These are phyloP conservation scores for Fusarium humuli DNA, from an alignment of 2,329 filamentous ascomycete species.

Conservation along the genomic window DNA sequence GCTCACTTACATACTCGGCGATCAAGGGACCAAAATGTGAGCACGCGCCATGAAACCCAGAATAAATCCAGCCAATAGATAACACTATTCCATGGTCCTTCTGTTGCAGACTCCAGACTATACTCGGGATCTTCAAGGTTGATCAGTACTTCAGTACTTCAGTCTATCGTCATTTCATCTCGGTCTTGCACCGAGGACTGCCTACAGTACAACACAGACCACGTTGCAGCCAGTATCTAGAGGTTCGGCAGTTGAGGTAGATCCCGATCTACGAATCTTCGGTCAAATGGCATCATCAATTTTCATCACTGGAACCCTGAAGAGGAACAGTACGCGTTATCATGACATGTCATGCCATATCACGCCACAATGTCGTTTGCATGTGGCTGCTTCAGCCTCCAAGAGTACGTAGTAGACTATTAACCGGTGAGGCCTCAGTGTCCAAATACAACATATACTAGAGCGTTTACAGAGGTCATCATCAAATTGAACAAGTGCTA, in stretches of 20 bases:
- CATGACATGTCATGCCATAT: slow-evolving; percentile 10
- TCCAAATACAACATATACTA: not conserved
- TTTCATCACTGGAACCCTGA: not conserved
- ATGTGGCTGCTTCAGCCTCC: slow-evolving; percentile 23
- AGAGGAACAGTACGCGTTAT: not conserved
- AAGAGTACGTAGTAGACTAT: slow-evolving; percentile 16
- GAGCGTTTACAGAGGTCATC: not conserved
- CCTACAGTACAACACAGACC: slow-evolving; percentile 1
- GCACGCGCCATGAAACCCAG: slow-evolving; percentile 25
- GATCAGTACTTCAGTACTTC: slow-evolving; percentile 18
- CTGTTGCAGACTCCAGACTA: not conserved
- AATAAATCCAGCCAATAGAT: slow-evolving; percentile 22
- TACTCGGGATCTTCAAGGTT: slow-evolving; percentile 13
- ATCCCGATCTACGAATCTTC: slow-evolving; percentile 4
- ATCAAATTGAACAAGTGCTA: not conserved
- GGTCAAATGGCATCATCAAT: slow-evolving; percentile 3
- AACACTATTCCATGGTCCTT: slow-evolving; percentile 1
- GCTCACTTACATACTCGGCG: slow-evolving; percentile 18
- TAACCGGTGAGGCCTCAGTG: not conserved
- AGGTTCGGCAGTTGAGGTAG: slow-evolving; percentile 14
- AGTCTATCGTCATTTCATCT: slow-evolving; percentile 20
- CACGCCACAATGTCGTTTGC: not conserved
- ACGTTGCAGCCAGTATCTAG: not conserved
- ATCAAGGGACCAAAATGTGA: slow-evolving; percentile 38
- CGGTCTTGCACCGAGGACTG: slow-evolving; percentile 3